Evolutionary conservation across 2,329 filamentous ascomycete genomes (phyloP).

Genomic region (Sarocladium kiliense): DNA sequence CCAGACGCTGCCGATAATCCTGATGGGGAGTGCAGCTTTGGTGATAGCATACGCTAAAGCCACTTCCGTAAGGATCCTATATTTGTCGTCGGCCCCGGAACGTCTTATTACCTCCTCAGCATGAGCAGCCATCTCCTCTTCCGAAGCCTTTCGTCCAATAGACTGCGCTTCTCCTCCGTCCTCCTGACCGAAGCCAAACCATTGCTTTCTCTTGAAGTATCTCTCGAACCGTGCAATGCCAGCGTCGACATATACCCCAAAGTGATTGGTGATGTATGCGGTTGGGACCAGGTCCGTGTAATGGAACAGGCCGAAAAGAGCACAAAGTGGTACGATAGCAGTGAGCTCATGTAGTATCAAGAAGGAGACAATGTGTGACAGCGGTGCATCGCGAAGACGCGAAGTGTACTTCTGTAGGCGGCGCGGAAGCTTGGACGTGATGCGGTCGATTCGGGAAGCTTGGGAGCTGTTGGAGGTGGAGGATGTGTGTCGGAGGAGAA

Average conservation of each 20-base stretch:
- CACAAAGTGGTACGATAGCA: slow-evolving; percentile 73
- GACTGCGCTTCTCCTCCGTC: slow-evolving; percentile 19
- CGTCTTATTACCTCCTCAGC: slow-evolving; percentile 26
- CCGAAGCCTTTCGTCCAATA: neutral
- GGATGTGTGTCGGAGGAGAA: neutral
- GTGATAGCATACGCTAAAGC: slow-evolving; percentile 88
- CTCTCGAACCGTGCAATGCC: slow-evolving; percentile 70
- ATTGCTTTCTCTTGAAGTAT: slow-evolving; percentile 75
- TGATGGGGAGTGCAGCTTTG: slow-evolving; percentile 74
- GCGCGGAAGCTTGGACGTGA: slow-evolving; percentile 53
- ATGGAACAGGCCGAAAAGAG: slow-evolving; percentile 73
- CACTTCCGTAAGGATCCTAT: slow-evolving; percentile 60
- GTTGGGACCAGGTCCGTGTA: slow-evolving; percentile 69
- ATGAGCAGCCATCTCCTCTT: slow-evolving; percentile 10
- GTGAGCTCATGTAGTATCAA: slow-evolving; percentile 89
- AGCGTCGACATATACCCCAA: slow-evolving; percentile 47
- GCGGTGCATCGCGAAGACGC: slow-evolving; percentile 68
- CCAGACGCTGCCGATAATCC: slow-evolving; percentile 77
- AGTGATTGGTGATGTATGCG: slow-evolving; percentile 42
- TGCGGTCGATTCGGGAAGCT: slow-evolving; percentile 34
- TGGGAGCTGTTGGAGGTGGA: slow-evolving; percentile 13
- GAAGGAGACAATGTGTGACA: slow-evolving; percentile 81
- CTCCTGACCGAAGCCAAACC: slow-evolving; percentile 60
- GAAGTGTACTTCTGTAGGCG: slow-evolving; percentile 65
- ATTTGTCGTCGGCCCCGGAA: slow-evolving; percentile 39